These are phyloP conservation scores for Tetrahymena elliotti DNA, from an alignment of 73 alveolate species.

Conservation along the genomic window DNA sequence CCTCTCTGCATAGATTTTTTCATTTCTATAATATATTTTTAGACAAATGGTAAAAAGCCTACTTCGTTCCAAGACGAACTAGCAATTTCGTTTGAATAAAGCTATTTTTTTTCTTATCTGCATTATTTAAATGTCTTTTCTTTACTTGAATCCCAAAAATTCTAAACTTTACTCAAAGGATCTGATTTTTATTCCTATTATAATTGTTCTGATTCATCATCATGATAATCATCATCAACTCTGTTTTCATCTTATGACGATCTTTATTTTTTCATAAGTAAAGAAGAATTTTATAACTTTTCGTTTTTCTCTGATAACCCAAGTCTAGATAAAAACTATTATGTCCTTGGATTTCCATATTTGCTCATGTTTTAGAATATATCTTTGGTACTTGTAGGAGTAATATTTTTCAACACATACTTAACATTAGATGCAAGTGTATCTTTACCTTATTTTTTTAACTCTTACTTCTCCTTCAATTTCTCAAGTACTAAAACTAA, in stretches of 20 bases:
- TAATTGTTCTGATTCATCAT: not conserved
- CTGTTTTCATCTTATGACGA: not conserved
- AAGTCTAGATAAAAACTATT: slow-evolving; percentile 14
- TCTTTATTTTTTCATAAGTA: not conserved
- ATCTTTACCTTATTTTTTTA: not conserved
- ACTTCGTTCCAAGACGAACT: slow-evolving; percentile 37
- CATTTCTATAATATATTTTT: slow-evolving; percentile 8
- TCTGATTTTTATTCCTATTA: not conserved
- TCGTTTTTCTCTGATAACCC: slow-evolving; percentile 5
- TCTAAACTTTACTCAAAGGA: not conserved
- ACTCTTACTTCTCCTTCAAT: slow-evolving; percentile 15
- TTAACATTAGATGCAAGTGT: not conserved
- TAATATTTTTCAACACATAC: slow-evolving; percentile 18
- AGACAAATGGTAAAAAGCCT: slow-evolving; percentile 29
- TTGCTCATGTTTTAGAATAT: slow-evolving; percentile 36
- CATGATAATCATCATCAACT: not conserved
- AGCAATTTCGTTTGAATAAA: slow-evolving; percentile 28
- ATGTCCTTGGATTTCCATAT: slow-evolving; percentile 32
- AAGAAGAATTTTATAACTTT: not conserved
- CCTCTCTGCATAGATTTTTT: slow-evolving; percentile 19
- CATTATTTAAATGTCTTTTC: slow-evolving; percentile 8
- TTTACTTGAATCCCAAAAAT: slow-evolving; percentile 1
- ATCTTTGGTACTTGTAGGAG: slow-evolving; percentile 12
- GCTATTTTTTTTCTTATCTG: slow-evolving; percentile 27
- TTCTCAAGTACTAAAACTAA: not conserved